Evolutionary conservation across 805 yeast genomes (phyloP).

Genomic region (Wickerhamomyces subpelliculosus): DNA sequence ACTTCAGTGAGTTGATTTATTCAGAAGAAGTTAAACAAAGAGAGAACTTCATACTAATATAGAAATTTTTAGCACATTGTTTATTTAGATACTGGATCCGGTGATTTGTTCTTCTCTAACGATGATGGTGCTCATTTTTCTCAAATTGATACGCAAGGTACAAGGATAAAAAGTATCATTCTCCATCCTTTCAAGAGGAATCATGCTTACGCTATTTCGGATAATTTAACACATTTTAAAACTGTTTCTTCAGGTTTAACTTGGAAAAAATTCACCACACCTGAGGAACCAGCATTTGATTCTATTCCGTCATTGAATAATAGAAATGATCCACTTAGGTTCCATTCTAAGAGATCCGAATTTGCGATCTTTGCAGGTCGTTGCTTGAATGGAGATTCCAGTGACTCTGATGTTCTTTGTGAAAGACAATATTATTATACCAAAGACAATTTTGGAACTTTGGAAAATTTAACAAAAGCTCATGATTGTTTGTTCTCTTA

Average conservation of each 20-base stretch:
- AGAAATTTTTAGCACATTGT: slow-evolving; percentile 5
- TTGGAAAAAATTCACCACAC: slow-evolving; percentile 32
- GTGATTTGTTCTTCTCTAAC: slow-evolving; percentile 33
- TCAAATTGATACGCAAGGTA: slow-evolving; percentile 33
- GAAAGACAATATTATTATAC: slow-evolving; percentile 34
- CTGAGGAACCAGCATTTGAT: slow-evolving; percentile 20
- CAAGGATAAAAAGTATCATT: slow-evolving; percentile 20
- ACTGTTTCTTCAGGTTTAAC: slow-evolving; percentile 35
- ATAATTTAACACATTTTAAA: slow-evolving; percentile 26
- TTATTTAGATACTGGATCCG: slow-evolving; percentile 18
- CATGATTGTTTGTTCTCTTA: slow-evolving; percentile 27
- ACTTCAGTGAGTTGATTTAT: slow-evolving; percentile 17
- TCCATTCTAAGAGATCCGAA: slow-evolving; percentile 33
- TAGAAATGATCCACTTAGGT: slow-evolving; percentile 21
- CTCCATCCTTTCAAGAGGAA: slow-evolving; percentile 32
- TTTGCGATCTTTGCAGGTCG: slow-evolving; percentile 30
- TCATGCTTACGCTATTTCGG: slow-evolving; percentile 32
- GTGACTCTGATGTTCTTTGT: slow-evolving; percentile 23
- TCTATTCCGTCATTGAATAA: slow-evolving; percentile 18
- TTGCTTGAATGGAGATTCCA: slow-evolving; percentile 23
- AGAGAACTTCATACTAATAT: slow-evolving; percentile 4
- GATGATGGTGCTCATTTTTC: slow-evolving; percentile 41
- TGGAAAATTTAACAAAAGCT: slow-evolving; percentile 21
- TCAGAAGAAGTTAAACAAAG: background rate
- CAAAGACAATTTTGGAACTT: slow-evolving; percentile 35